These are phyloP conservation scores for Cardamine occulta DNA, from an alignment of 345 rosid species.

Conservation along the genomic window DNA sequence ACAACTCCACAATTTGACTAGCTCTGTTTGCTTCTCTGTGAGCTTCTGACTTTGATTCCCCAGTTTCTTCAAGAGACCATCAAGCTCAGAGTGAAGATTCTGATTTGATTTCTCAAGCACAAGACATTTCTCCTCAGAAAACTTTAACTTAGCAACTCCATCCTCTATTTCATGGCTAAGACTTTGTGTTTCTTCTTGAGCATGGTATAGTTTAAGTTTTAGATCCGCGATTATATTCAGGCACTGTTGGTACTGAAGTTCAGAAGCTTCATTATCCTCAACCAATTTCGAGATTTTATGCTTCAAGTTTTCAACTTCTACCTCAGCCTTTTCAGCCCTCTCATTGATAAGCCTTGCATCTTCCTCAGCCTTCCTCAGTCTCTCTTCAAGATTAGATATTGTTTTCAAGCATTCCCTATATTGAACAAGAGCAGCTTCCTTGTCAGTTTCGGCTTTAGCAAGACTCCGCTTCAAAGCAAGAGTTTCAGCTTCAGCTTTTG, in stretches of 20 bases:
- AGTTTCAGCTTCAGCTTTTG: conserved; percentile 63
- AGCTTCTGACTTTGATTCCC: conserved; percentile 70
- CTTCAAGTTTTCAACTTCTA: conserved; percentile 66
- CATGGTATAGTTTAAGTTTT: conserved; percentile 62
- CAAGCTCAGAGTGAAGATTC: conserved; percentile 75
- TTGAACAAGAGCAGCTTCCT: conserved; percentile 59
- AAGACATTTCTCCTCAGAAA: conserved; percentile 78
- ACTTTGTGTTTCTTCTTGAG: conserved; percentile 66
- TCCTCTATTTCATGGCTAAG: conserved; percentile 66
- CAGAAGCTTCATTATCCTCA: conserved; percentile 73
- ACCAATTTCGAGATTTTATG: conserved; percentile 57
- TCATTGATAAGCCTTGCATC: conserved; percentile 51
- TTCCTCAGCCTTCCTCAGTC: conserved; percentile 62
- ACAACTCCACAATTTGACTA: conserved; percentile 79
- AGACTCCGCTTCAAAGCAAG: conserved; percentile 57
- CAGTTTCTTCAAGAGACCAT: conserved; percentile 60
- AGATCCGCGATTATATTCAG: conserved; percentile 63
- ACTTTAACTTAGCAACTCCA: conserved; percentile 65
- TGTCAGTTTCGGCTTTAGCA: conserved; percentile 60
- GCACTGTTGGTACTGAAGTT: conserved; percentile 68
- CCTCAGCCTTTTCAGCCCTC: conserved; percentile 62
- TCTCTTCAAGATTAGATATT: conserved; percentile 60
- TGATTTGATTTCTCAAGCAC: conserved; percentile 79
- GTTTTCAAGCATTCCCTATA: conserved; percentile 57
- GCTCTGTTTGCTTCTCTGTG: conserved; percentile 84